Evolutionary conservation across 2,329 filamentous ascomycete genomes (phyloP).

Genomic region (Fusarium sp.): DNA sequence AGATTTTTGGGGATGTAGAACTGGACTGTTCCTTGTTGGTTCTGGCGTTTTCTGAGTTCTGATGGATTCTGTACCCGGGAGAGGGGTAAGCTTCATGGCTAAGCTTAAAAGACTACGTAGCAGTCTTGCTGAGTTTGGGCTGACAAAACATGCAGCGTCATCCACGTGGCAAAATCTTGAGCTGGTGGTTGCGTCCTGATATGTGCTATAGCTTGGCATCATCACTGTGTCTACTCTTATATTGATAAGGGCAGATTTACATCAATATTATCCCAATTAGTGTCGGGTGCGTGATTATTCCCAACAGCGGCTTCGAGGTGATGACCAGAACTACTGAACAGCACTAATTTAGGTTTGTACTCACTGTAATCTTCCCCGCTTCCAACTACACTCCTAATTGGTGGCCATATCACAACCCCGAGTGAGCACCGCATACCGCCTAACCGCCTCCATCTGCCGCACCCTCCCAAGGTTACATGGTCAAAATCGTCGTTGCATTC

Average conservation of each 20-base stretch:
- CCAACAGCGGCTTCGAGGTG: neutral
- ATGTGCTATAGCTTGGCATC: neutral
- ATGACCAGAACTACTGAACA: neutral
- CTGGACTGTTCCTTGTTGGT: neutral
- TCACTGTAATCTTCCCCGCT: neutral
- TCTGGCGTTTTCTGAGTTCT: neutral
- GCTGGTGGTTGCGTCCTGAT: neutral
- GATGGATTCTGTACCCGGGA: neutral
- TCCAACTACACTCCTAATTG: neutral
- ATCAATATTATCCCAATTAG: neutral
- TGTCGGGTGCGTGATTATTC: neutral
- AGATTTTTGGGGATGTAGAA: neutral
- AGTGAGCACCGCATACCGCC: neutral
- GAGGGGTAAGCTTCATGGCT: slow-evolving; percentile 18
- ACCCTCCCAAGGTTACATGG: neutral
- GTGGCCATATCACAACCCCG: neutral
- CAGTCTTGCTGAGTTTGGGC: slow-evolving; percentile 1
- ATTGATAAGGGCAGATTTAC: neutral
- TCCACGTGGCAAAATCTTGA: slow-evolving; percentile 27
- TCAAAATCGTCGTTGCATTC: neutral
- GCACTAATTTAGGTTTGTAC: neutral
- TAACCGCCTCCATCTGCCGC: neutral
- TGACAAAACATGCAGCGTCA: slow-evolving; percentile 6
- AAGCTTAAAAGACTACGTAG: slow-evolving; percentile 26
- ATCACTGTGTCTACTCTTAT: too few relatives aligned